A percentile compares a stretch with the other conserved stretches of the same genome.
Conservation (phyloP, 345 rosid species). For the Eutrema japonicum region DNA sequence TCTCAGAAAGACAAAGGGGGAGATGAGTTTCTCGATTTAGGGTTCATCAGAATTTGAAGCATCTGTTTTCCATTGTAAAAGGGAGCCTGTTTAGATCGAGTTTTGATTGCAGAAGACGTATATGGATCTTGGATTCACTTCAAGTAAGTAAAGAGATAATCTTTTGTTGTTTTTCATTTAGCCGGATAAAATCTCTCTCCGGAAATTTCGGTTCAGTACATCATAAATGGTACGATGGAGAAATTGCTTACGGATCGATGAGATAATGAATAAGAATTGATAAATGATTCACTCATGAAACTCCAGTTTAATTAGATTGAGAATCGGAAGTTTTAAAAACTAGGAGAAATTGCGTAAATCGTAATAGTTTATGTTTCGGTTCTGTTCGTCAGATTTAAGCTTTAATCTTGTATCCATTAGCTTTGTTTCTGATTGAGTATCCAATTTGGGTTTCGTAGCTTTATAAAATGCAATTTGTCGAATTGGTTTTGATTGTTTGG, state of each 20-base stretch:
- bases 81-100: not conserved
- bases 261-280: not conserved
- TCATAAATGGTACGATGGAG: conserved; percentile 6
- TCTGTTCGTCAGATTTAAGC: conserved; percentile 9
- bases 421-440: not conserved
- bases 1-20: not conserved
- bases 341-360: conserved; percentile 3
- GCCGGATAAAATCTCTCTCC: not conserved
- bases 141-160: conserved; percentile 30
- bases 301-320: not conserved
- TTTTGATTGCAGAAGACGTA: conserved; percentile 22
- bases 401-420: not conserved
- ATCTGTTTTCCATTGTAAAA: not conserved
- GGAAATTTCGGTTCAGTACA: not conserved
- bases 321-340: not conserved
- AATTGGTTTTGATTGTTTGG: conserved; percentile 5
- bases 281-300: not conserved
- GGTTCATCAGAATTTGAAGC: conserved; percentile 27
- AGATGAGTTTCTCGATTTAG: conserved; percentile 19
- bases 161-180: not conserved
- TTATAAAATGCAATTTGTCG: not conserved
- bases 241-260: not conserved
- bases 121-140: conserved; percentile 28
- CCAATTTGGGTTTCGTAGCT: not conserved
- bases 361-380: not conserved